Base-by-base conservation (phyloP, 2,329 filamentous ascomycete genomes). In the Bisporella sp. region DNA sequence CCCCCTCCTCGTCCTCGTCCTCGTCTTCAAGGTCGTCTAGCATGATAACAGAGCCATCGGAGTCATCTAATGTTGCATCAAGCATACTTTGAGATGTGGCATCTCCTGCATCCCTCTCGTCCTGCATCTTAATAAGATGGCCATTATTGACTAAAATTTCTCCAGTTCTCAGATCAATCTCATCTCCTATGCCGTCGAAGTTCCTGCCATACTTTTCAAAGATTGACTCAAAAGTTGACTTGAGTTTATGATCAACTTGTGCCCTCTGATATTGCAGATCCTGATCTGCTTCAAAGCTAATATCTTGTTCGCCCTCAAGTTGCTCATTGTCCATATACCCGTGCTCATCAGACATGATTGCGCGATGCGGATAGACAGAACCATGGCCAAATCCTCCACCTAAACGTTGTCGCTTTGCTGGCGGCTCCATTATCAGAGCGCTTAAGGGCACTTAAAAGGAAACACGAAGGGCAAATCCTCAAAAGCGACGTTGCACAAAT, bases 91-190 rank as follows among this genome's bases (percentile, higher is more conserved):
- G 8, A 35, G 45, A 46, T n/a, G 7, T 30, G n/a, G 28, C 12
- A 41, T 66, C 49, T 31, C 75, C 73, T 40, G 67, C 63, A 69
- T 79, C 72, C 57, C 77, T 69, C 64, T 84, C 75, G 68, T 79
- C 66, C 63, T 71, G 62, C 76, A 89, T 81, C 62, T 79, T 66
- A 46, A 78, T 66, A 47, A 96, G 66, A 69, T 97, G 93, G 0
- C 93, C 92, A 73, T 96, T 93, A 67, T 97, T 79, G 50, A 96
- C 83, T n/a, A 95, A 76, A 44, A 97, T 82, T 52, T 87, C 75
- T 48, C 89, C 90, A 0, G 87, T 92, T 46, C 75, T 73, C 50
- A 96, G 73, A 66, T 97, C 89, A 61, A 97, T 90, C 69, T 96
- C 90, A 67, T 97, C 92, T 48, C 85, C 90, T 46, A 92, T 76